Conservation (phyloP, 2,329 filamentous ascomycete species). For the Macrophomina tecta region DNA sequence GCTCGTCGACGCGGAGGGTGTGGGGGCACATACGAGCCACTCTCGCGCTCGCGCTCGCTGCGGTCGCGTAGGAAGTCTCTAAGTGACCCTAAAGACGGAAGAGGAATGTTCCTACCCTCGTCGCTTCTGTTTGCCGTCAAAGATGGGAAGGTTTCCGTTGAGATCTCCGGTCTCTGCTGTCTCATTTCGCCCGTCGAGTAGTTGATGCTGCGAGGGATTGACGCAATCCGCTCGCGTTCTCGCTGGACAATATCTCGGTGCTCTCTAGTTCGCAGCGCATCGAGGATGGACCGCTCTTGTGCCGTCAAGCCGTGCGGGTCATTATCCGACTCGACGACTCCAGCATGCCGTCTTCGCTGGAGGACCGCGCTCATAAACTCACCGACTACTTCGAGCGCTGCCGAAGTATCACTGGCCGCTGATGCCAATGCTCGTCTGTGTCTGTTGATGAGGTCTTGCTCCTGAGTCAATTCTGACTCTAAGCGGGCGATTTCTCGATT, state of each 20-base stretch:
- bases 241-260: slow-evolving; percentile 45
- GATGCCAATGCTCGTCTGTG: slow-evolving; percentile 47
- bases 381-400: slow-evolving; percentile 23
- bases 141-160: slow-evolving; percentile 21
- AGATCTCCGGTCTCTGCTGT: slow-evolving; percentile 1
- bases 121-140: slow-evolving; percentile 8
- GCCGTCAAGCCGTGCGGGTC: slow-evolving; percentile 54
- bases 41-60: slow-evolving; percentile 22
- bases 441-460: slow-evolving; percentile 51
- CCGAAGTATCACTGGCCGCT: slow-evolving; percentile 34
- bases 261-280: slow-evolving; percentile 51
- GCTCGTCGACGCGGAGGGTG: slow-evolving; percentile 46
- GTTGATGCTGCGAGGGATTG: slow-evolving; percentile 49
- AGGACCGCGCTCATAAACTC: slow-evolving; percentile 21
- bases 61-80: slow-evolving; percentile 30
- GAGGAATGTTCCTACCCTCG: slow-evolving; percentile 15
- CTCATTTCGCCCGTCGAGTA: slow-evolving; percentile 37
- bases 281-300: slow-evolving; percentile 54
- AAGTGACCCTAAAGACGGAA: slow-evolving; percentile 29
- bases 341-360: slow-evolving; percentile 39
- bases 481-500: slow-evolving; percentile 44
- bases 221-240: slow-evolving; percentile 43
- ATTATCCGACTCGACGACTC: slow-evolving; percentile 48
- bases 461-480: slow-evolving; percentile 51
- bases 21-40: slow-evolving; percentile 23